Evolutionary conservation across 202 grass and related monocot genomes (phyloP).

Genomic region (Digitaria exilis): DNA sequence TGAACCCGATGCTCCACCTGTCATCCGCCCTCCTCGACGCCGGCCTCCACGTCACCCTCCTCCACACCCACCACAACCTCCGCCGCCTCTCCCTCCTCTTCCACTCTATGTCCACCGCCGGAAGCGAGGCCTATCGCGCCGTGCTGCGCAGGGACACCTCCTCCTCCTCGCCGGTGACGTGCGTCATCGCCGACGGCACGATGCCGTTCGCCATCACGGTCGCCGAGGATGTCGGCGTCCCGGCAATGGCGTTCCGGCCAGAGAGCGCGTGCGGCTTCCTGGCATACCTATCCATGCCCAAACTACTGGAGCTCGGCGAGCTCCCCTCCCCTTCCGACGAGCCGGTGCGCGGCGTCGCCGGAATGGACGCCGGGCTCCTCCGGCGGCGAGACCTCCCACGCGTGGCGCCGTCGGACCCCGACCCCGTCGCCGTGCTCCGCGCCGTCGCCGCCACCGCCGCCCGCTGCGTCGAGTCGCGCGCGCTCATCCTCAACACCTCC

Average conservation of each 20-base stretch:
- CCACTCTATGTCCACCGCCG: background rate
- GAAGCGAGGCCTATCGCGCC: background rate
- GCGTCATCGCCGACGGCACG: constrained; percentile 53
- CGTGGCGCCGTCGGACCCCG: background rate
- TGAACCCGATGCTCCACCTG: constrained; percentile 53
- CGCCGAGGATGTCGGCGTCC: constrained; percentile 52
- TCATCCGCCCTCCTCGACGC: constrained; percentile 32
- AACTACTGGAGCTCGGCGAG: constrained; percentile 42
- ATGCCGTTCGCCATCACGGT: constrained; percentile 30
- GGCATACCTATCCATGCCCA: constrained; percentile 47
- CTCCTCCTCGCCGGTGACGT: constrained; percentile 38
- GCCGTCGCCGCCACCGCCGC: background rate
- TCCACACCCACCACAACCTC: constrained; percentile 53
- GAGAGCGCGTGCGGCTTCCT: constrained; percentile 43
- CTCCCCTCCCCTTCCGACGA: constrained; percentile 36
- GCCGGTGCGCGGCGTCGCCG: background rate
- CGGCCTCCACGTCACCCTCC: constrained; percentile 54
- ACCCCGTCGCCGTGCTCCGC: background rate
- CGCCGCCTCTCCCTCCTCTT: background rate
- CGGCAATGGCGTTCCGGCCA: constrained; percentile 54
- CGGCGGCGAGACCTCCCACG: background rate
- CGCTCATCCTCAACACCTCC: background rate
- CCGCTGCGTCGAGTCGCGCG: background rate
- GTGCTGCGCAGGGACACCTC: background rate
- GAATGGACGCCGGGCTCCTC: background rate